These are phyloP conservation scores for Prunus fruticosa DNA, from an alignment of 306 rosid species.

Conservation along the genomic window DNA sequence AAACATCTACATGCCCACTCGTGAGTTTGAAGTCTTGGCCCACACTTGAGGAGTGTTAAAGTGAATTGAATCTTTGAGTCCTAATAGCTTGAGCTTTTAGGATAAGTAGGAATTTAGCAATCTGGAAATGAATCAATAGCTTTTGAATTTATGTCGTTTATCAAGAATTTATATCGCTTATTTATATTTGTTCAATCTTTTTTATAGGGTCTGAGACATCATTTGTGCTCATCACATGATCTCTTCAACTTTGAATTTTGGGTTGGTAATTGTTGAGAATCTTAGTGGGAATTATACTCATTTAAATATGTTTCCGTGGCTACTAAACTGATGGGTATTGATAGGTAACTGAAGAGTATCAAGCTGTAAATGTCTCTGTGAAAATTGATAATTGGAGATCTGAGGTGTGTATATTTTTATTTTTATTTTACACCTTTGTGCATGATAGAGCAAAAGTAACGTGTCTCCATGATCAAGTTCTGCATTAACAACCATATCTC, in stretches of 20 bases:
- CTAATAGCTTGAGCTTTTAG: neutral
- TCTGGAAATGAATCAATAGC: conserved; percentile 13
- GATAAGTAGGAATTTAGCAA: neutral
- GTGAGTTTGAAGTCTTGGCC: neutral
- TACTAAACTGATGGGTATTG: conserved; percentile 30
- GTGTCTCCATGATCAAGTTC: conserved; percentile 3
- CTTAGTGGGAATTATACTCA: conserved; percentile 15
- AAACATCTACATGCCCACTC: neutral
- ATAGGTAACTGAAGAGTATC: conserved; percentile 71
- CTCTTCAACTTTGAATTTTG: conserved; percentile 75
- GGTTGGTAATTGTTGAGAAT: conserved; percentile 54
- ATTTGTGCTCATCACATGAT: conserved; percentile 69
- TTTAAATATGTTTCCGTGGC: conserved; percentile 17
- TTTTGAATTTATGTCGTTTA: neutral
- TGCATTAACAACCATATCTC: neutral
- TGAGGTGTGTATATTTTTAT: conserved; percentile 45
- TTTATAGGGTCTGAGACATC: conserved; percentile 69
- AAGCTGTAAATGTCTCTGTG: conserved; percentile 62
- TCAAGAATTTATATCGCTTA: neutral
- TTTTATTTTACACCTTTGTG: neutral
- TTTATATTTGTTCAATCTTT: conserved; percentile 4
- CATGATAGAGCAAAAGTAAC: neutral
- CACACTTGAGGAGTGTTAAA: neutral
- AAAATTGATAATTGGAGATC: conserved; percentile 38
- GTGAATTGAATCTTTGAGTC: neutral